phyloP scores from a whole-genome alignment of 1,284 basidiomycete genomes.

The Apiotrichum siamense region DNA sequence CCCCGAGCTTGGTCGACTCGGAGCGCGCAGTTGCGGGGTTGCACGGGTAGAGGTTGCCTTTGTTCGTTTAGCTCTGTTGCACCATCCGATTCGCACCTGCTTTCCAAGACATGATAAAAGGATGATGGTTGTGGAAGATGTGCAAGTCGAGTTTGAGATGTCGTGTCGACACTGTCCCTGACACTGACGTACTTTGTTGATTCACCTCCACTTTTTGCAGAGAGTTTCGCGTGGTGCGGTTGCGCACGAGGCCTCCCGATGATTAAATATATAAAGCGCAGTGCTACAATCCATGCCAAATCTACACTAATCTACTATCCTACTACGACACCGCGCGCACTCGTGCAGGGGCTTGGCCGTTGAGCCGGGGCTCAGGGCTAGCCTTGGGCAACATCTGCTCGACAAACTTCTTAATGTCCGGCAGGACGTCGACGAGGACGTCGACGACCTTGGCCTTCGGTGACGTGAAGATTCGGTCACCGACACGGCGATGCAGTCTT shows the following conservation, averaged over 20 bases:
- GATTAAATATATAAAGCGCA: conserved; percentile 1
- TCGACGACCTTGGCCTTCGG: conserved; percentile 41
- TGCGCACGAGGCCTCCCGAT: too few species aligned
- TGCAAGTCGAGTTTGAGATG: neutral
- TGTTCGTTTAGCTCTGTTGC: neutral
- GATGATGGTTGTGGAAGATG: neutral
- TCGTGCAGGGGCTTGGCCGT: neutral
- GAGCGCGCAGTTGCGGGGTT: conserved; percentile 62
- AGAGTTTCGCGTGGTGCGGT: too few species aligned
- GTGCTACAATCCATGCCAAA: conserved; percentile 1
- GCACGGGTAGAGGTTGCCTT: conserved; percentile 58
- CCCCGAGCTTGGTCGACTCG: conserved; percentile 67
- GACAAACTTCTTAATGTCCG: conserved; percentile 39
- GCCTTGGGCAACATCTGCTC: conserved; percentile 19
- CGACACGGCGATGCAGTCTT: conserved; percentile 35
- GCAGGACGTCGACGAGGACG: conserved; percentile 38
- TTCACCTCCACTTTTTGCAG: too few species aligned
- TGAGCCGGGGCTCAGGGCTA: neutral
- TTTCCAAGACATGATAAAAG: conserved; percentile 27
- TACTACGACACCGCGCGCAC: neutral
- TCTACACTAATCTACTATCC: neutral
- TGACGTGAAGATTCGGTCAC: conserved; percentile 38
- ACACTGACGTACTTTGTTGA: neutral
- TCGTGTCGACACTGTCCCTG: neutral
- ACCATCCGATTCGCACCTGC: conserved; percentile 21